Base-by-base conservation (phyloP, 108 stramenopile genomes). In the Pseudonitzschia multiseries region DNA sequence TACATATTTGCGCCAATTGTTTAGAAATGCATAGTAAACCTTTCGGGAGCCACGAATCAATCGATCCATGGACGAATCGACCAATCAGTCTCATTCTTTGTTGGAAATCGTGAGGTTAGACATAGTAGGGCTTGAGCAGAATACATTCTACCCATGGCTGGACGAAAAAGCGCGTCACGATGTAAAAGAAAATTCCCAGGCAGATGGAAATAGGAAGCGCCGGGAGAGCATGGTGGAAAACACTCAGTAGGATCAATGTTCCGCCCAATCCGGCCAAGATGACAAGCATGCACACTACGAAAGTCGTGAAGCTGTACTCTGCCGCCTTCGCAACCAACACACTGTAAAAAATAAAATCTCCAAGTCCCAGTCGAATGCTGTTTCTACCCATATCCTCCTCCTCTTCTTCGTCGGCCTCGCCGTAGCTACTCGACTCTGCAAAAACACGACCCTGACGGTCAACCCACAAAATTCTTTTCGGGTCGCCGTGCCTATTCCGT, bases 341-440 rank as follows among this genome's bases (percentile, higher is more conserved):
- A 67, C 86, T 87, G 81, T 98, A 98, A 65, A 99, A 99, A 26
- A 99, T 97, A 66, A 99, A 99, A 79, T 99, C 98, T 41, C 97
- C 97, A 43, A 87, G 57, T 31, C 87, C 87, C 41, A 87, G 71
- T 40, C 84, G 84, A 56, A 87, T 88, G 15, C 79, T 77, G 68
- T 83, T 83, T 56, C 63, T 67, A 14, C 77, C 80, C 54, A 63
- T 72, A 29, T 75, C 57, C 36, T 80, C 79, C 48, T 82, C 82
- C 27, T 83, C 75, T n/a, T 77, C 71, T 42, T 79, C 77, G 33
- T 76, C 80, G 32, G 86, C 89, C 14, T 86, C 83, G 50, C 81
- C 84, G 43, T 83, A 82, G 31, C 79, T 75, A 22, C 61, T 46
- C 43, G 82, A 68, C 70, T 89, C 91, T 29, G 90, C 90, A 80